Evolutionary conservation across 805 yeast genomes (phyloP).

Genomic region (Schwanniomyces sp.): DNA sequence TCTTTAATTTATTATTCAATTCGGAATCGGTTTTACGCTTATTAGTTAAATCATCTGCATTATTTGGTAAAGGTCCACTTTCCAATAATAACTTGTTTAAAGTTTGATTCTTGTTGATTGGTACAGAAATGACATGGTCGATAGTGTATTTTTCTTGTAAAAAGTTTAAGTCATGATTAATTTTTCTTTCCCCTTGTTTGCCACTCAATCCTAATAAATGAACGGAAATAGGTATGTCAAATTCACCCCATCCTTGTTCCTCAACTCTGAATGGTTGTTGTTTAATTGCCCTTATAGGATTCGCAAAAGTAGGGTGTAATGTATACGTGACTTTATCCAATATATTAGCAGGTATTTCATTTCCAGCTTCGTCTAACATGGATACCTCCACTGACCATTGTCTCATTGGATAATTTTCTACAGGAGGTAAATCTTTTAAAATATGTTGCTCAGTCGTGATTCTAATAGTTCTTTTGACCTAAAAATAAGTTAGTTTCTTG

Average conservation of each 20-base stretch:
- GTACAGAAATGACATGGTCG: conserved; percentile 77
- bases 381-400: conserved; percentile 83
- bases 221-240: conserved; percentile 79
- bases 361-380: conserved; percentile 75
- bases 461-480: conserved; percentile 83
- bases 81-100: conserved; percentile 73
- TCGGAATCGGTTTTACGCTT: conserved; percentile 30
- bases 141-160: conserved; percentile 69
- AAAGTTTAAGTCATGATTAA: conserved; percentile 89
- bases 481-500: not conserved
- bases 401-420: conserved; percentile 91
- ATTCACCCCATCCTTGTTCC: conserved; percentile 99
- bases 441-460: conserved; percentile 84
- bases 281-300: conserved; percentile 80
- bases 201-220: conserved; percentile 64
- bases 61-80: conserved; percentile 73
- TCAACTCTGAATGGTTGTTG: conserved; percentile 82
- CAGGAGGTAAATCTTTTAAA: conserved; percentile 77
- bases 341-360: conserved; percentile 79
- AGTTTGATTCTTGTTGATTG: conserved; percentile 66
- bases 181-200: conserved; percentile 82
- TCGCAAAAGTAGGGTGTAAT: conserved; percentile 91
- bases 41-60: conserved; percentile 19
- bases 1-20: conserved; percentile 43
- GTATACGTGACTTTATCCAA: conserved; percentile 92